phyloP scores from a whole-genome alignment of 2,329 filamentous ascomycete species.

The Fusarium praegraminearum region DNA sequence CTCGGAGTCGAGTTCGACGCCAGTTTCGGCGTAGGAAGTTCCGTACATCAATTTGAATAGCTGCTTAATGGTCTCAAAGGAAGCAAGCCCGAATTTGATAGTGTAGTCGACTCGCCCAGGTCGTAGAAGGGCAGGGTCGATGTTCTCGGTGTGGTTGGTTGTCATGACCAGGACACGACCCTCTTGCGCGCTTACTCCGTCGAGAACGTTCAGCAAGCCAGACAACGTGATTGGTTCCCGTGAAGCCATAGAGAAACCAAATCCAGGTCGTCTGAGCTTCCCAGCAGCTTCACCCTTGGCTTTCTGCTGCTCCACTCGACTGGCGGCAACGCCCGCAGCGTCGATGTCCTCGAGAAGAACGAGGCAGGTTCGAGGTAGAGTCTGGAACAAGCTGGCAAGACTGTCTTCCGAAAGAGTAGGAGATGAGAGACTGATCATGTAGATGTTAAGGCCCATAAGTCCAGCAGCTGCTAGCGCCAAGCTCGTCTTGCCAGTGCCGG shows the following conservation, averaged over 20 bases:
- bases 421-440: slow-evolving; percentile 31
- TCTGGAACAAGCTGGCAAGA: slow-evolving; percentile 19
- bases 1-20: background rate
- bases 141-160: slow-evolving; percentile 63
- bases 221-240: slow-evolving; percentile 58
- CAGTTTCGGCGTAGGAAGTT: background rate
- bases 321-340: slow-evolving; percentile 18
- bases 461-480: slow-evolving; percentile 32
- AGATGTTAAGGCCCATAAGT: slow-evolving; percentile 33
- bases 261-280: background rate
- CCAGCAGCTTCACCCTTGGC: background rate
- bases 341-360: slow-evolving; percentile 37
- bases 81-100: slow-evolving; percentile 24
- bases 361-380: slow-evolving; percentile 17
- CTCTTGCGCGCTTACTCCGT: slow-evolving; percentile 75
- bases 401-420: slow-evolving; percentile 23
- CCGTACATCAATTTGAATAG: slow-evolving; percentile 30
- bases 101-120: slow-evolving; percentile 27
- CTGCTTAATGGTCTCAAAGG: slow-evolving; percentile 3
- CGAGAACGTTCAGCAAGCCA: slow-evolving; percentile 75
- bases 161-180: slow-evolving; percentile 79
- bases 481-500: slow-evolving; percentile 40
- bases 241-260: background rate
- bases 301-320: slow-evolving; percentile 3
- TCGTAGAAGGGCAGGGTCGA: slow-evolving; percentile 21